phyloP scores from a whole-genome alignment of 2,329 filamentous ascomycete species.

The Pestalotiopsis sp. region DNA sequence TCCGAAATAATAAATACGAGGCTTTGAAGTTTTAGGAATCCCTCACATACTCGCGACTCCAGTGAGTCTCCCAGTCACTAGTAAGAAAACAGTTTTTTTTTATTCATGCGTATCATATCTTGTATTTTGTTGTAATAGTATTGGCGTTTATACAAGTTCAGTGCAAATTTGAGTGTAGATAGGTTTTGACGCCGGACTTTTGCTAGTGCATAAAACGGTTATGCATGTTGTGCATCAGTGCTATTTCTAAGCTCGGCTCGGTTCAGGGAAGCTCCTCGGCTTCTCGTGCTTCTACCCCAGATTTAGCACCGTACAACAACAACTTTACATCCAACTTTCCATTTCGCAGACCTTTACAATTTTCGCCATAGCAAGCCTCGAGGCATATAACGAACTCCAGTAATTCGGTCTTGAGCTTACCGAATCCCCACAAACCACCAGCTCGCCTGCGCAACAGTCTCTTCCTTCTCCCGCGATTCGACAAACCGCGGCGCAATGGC shows the following conservation, averaged over 20 bases:
- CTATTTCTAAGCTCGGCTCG: not conserved
- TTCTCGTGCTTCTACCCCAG: not conserved
- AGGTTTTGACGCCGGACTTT: too few species aligned
- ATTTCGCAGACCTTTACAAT: not conserved
- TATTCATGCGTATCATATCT: too few species aligned
- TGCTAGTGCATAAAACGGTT: not conserved
- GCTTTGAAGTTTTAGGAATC: too few species aligned
- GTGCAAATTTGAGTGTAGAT: too few species aligned
- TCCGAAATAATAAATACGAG: too few species aligned
- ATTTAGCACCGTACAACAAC: not conserved
- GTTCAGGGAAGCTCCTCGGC: not conserved
- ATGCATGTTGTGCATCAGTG: not conserved
- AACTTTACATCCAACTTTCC: not conserved
- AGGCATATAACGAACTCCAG: not conserved
- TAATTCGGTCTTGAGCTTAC: not conserved
- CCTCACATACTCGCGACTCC: too few species aligned
- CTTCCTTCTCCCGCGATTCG: not conserved
- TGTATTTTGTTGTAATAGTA: too few species aligned
- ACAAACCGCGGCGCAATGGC: slow-evolving; percentile 1
- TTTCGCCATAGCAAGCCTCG: not conserved
- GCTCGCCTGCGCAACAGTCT: not conserved
- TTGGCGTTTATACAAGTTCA: not conserved
- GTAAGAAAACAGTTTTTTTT: too few species aligned
- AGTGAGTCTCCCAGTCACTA: too few species aligned
- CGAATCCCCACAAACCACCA: not conserved